phyloP scores from a whole-genome alignment of 1,284 basidiomycete genomes.

The Rhizoctonia solani region DNA sequence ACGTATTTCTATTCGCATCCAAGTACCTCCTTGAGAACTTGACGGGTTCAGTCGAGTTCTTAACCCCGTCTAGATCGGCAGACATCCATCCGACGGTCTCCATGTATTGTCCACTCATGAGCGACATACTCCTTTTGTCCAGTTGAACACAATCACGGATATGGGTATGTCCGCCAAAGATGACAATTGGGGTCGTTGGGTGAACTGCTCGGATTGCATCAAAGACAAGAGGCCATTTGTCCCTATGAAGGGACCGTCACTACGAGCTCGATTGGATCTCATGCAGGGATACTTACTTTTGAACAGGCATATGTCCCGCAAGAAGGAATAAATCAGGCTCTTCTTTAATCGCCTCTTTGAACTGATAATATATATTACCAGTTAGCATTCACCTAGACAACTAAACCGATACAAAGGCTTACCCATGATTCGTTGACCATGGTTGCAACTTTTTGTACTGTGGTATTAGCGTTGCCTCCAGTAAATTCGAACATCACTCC shows the following conservation, averaged over 20 bases:
- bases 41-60: constrained; percentile 52
- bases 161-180: constrained; percentile 80
- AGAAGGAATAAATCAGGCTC: constrained; percentile 84
- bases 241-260: constrained; percentile 49
- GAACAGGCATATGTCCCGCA: constrained; percentile 55
- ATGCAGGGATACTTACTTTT: constrained; percentile 16
- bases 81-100: constrained; percentile 72
- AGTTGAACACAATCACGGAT: constrained; percentile 74
- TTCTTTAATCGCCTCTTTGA: constrained; percentile 73
- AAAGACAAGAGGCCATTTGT: constrained; percentile 60
- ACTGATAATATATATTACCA: constrained; percentile 51
- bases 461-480: constrained; percentile 64
- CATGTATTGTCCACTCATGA: constrained; percentile 86
- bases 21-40: constrained; percentile 71
- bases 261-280: background rate
- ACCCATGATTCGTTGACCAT: constrained; percentile 69
- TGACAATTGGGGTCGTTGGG: constrained; percentile 71
- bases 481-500: constrained; percentile 79
- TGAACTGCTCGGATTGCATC: constrained; percentile 74
- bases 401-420: background rate
- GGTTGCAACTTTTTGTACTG: constrained; percentile 69
- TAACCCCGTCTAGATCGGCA: constrained; percentile 47
- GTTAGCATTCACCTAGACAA: background rate
- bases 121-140: constrained; percentile 66
- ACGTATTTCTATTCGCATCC: constrained; percentile 73